Evolutionary conservation across 805 yeast genomes (phyloP).

Genomic region (Candida sakaeoensis): DNA sequence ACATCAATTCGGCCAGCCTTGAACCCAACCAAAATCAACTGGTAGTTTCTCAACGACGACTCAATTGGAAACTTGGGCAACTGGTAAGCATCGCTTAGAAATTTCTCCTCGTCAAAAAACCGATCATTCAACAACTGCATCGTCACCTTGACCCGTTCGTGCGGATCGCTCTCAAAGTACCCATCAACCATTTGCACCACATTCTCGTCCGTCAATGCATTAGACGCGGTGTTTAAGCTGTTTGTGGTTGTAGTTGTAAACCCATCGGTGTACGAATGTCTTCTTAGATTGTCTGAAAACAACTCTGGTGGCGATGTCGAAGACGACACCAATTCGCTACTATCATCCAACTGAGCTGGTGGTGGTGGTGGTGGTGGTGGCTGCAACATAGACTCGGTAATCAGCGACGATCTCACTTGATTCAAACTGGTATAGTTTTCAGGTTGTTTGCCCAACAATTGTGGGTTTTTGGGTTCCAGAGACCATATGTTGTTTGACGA

Average conservation of each 20-base stretch:
- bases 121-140: slow-evolving; percentile 23
- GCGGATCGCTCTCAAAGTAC: slow-evolving; percentile 37
- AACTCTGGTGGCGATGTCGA: slow-evolving; percentile 9
- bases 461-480: background rate
- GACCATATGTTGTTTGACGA: slow-evolving; percentile 8
- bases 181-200: slow-evolving; percentile 22
- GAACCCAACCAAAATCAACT: slow-evolving; percentile 65
- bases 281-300: slow-evolving; percentile 7
- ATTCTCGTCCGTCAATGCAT: slow-evolving; percentile 6
- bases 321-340: background rate
- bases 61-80: slow-evolving; percentile 36
- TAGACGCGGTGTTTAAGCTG: background rate
- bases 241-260: slow-evolving; percentile 3
- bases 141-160: slow-evolving; percentile 37
- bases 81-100: slow-evolving; percentile 27
- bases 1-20: slow-evolving; percentile 80
- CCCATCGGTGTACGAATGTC: slow-evolving; percentile 14
- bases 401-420: slow-evolving; percentile 9
- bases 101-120: slow-evolving; percentile 27
- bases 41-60: slow-evolving; percentile 29
- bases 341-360: background rate
- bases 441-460: slow-evolving; percentile 1
- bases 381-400: slow-evolving; percentile 7
- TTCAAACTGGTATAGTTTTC: slow-evolving; percentile 4
- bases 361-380: slow-evolving; percentile 1